Conservation (phyloP, 306 rosid genomes). For the barrel medic (Medicago truncatula) region DNA sequence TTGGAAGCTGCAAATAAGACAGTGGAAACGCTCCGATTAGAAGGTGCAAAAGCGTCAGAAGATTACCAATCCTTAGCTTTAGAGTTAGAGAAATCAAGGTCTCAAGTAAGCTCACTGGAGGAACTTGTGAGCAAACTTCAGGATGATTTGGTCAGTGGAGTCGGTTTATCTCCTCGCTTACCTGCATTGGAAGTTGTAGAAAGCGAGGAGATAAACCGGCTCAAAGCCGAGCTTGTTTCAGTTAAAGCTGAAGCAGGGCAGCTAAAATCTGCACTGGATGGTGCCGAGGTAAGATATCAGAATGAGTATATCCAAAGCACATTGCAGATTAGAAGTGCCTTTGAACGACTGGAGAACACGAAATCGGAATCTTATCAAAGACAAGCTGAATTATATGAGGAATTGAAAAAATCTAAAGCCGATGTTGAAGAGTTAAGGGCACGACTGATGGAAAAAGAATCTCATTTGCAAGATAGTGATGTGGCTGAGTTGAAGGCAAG, state of each 20-base stretch:
- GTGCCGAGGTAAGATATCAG: slow-evolving; percentile 77
- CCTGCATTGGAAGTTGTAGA: slow-evolving; percentile 44
- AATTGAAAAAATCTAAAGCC: slow-evolving; percentile 57
- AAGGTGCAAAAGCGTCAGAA: slow-evolving; percentile 59
- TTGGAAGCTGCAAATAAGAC: slow-evolving; percentile 66
- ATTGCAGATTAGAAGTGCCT: slow-evolving; percentile 77
- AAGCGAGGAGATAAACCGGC: slow-evolving; percentile 55
- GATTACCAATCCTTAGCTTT: slow-evolving; percentile 52
- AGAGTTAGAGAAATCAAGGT: slow-evolving; percentile 81
- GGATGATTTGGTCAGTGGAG: slow-evolving; percentile 49
- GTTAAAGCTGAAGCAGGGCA: slow-evolving; percentile 66
- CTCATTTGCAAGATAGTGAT: slow-evolving; percentile 48
- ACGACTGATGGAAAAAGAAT: slow-evolving; percentile 63
- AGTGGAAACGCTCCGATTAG: slow-evolving; percentile 57
- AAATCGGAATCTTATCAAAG: slow-evolving; percentile 63
- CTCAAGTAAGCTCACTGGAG: slow-evolving; percentile 71
- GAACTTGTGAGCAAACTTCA: slow-evolving; percentile 64
- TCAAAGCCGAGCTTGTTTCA: slow-evolving; percentile 60
- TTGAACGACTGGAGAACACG: slow-evolving; percentile 64
- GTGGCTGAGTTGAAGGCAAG: slow-evolving; percentile 61
- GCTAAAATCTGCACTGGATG: slow-evolving; percentile 76
- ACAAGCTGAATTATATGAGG: slow-evolving; percentile 63
- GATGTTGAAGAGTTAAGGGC: slow-evolving; percentile 63
- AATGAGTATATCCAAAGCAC: slow-evolving; percentile 85
- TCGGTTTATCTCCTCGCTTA: background rate